A percentile compares a stretch with the other conserved stretches of the same genome.
phyloP scores from a whole-genome alignment of 192 early-diverging fungal genomes.

The Polychytrium aggregatum region DNA sequence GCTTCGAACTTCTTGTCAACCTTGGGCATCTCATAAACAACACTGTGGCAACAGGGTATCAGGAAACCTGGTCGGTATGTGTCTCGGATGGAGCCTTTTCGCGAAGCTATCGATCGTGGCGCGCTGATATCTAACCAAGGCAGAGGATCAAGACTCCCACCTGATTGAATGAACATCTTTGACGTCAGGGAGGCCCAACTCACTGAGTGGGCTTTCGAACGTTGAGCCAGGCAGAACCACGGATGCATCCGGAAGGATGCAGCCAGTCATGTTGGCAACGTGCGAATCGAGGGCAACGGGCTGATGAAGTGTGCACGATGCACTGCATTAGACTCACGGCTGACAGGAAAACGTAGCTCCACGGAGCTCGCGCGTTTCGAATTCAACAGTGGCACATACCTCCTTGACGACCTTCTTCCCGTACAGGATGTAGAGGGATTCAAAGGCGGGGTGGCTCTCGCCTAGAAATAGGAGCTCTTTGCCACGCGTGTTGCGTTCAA shows the following conservation, averaged over 20 bases:
- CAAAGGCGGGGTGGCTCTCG: slow-evolving; percentile 20
- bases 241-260: slow-evolving; percentile 26
- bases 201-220: slow-evolving; percentile 29
- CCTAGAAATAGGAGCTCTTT: slow-evolving; percentile 28
- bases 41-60: slow-evolving; percentile 10
- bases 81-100: background rate
- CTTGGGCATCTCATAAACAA: slow-evolving; percentile 21
- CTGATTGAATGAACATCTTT: slow-evolving; percentile 17
- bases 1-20: slow-evolving; percentile 20
- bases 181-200: slow-evolving; percentile 23
- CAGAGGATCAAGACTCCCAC: background rate
- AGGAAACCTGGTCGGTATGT: slow-evolving; percentile 14
- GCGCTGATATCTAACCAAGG: no score
- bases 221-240: slow-evolving; percentile 34
- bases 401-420: slow-evolving; percentile 8
- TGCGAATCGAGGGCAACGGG: slow-evolving; percentile 20
- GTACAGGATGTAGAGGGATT: slow-evolving; percentile 28
- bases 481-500: slow-evolving; percentile 23
- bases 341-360: background rate
- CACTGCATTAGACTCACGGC: background rate
- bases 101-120: no score
- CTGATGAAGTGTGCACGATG: slow-evolving; percentile 3
- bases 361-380: background rate
- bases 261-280: slow-evolving; percentile 19
- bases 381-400: slow-evolving; percentile 1